Evolutionary conservation across 306 rosid genomes (phyloP).

Genomic region (Rosa lucieae): DNA sequence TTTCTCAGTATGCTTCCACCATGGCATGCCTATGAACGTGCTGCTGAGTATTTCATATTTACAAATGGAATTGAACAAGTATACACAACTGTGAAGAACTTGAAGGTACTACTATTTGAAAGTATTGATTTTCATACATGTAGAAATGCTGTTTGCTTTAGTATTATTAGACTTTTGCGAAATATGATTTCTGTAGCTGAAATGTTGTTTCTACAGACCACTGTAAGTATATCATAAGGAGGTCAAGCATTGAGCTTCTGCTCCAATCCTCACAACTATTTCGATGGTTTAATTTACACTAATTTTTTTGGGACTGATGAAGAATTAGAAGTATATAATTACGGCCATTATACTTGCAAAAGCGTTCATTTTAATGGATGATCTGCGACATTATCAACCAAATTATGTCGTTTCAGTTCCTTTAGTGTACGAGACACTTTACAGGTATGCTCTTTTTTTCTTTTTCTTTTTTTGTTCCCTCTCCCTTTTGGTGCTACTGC

Average conservation of each 20-base stretch:
- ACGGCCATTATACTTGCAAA: not conserved
- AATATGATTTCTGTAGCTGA: not conserved
- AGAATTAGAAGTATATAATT: not conserved
- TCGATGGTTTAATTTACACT: not conserved
- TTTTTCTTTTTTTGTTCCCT: not conserved
- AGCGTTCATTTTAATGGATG: slow-evolving; percentile 38
- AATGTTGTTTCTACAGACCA: not conserved
- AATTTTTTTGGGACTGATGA: not conserved
- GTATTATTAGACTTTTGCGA: not conserved
- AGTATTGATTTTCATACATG: slow-evolving; percentile 18
- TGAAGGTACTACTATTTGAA: slow-evolving; percentile 61
- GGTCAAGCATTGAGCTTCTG: not conserved
- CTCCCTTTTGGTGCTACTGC: not conserved
- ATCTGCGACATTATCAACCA: slow-evolving; percentile 72
- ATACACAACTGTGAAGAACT: slow-evolving; percentile 75
- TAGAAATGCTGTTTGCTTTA: not conserved
- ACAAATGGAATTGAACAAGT: slow-evolving; percentile 74
- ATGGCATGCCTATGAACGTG: slow-evolving; percentile 98
- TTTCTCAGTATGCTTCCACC: slow-evolving; percentile 93
- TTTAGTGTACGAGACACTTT: slow-evolving; percentile 84
- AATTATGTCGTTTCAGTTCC: slow-evolving; percentile 82
- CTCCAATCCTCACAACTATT: not conserved
- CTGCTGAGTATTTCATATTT: slow-evolving; percentile 81
- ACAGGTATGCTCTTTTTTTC: slow-evolving; percentile 51
- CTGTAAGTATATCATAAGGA: not conserved